phyloP scores from a whole-genome alignment of 23 red algal species.

The Gracilariopsis chorda region DNA sequence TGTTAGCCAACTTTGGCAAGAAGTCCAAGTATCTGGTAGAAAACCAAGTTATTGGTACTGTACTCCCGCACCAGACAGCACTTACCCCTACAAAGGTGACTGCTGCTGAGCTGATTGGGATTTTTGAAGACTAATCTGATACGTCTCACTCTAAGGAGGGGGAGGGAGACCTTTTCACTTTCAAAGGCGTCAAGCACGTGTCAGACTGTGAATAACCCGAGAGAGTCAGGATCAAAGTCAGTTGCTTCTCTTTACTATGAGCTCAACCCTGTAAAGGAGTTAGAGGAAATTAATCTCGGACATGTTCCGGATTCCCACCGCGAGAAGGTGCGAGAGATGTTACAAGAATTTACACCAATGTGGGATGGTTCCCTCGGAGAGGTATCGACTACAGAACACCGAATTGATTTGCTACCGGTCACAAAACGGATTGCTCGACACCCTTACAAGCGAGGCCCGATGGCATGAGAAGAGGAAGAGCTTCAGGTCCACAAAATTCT shows the following conservation, averaged over 20 bases:
- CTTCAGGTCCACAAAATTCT: conserved; percentile 15
- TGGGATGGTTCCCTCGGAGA: not conserved
- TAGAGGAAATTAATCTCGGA: not conserved
- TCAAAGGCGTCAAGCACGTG: too few relatives aligned
- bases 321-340: not conserved
- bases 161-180: too few relatives aligned
- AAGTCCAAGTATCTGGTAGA: not conserved
- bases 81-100: not conserved
- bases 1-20: not conserved
- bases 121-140: too few relatives aligned
- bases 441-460: not conserved
- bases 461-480: not conserved
- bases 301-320: not conserved
- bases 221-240: too few relatives aligned
- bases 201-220: too few relatives aligned
- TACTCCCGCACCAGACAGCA: not conserved
- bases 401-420: not conserved
- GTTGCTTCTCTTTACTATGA: not conserved
- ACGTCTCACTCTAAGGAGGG: too few relatives aligned
- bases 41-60: not conserved
- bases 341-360: not conserved
- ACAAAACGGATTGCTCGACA: not conserved
- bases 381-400: too few relatives aligned
- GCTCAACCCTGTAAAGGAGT: not conserved
- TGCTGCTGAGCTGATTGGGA: not conserved